Evolutionary conservation across 345 rosid genomes (phyloP).

Genomic region (Rhodamnia argentea): DNA sequence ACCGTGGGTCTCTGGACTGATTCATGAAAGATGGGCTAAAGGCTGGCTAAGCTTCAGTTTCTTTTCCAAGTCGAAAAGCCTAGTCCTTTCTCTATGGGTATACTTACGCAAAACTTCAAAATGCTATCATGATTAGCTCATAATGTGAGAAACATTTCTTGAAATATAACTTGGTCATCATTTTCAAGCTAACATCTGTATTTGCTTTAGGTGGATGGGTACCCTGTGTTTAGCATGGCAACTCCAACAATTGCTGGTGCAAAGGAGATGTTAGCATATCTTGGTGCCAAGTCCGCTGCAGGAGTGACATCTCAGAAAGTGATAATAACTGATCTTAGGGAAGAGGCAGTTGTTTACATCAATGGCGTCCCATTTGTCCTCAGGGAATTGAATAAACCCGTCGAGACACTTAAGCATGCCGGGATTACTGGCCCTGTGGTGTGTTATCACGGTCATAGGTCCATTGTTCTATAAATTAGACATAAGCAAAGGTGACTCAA

Average conservation of each 20-base stretch:
- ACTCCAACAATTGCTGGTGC: slow-evolving; percentile 86
- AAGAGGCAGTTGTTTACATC: slow-evolving; percentile 94
- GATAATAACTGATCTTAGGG: slow-evolving; percentile 78
- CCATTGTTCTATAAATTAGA: not conserved
- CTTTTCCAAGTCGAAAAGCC: not conserved
- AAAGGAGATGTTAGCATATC: slow-evolving; percentile 74
- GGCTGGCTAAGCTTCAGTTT: not conserved
- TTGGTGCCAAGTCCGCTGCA: slow-evolving; percentile 51
- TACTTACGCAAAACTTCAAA: not conserved
- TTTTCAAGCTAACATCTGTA: not conserved
- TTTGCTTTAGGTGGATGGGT: slow-evolving; percentile 70
- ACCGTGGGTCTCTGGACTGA: not conserved
- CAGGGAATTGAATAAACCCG: slow-evolving; percentile 86
- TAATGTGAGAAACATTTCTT: not conserved
- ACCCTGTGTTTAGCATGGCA: slow-evolving; percentile 97
- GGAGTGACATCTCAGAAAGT: slow-evolving; percentile 46
- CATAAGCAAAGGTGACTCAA: not conserved
- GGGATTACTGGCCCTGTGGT: slow-evolving; percentile 92
- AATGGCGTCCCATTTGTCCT: slow-evolving; percentile 87
- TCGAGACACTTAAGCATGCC: slow-evolving; percentile 84
- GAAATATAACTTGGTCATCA: not conserved
- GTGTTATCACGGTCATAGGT: slow-evolving; percentile 2
- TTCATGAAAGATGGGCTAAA: not conserved
- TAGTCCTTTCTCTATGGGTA: not conserved
- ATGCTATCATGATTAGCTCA: not conserved